Evolutionary conservation across 139 green algal genomes (phyloP).

Genomic region (Chlamydomonas sphaeroides): DNA sequence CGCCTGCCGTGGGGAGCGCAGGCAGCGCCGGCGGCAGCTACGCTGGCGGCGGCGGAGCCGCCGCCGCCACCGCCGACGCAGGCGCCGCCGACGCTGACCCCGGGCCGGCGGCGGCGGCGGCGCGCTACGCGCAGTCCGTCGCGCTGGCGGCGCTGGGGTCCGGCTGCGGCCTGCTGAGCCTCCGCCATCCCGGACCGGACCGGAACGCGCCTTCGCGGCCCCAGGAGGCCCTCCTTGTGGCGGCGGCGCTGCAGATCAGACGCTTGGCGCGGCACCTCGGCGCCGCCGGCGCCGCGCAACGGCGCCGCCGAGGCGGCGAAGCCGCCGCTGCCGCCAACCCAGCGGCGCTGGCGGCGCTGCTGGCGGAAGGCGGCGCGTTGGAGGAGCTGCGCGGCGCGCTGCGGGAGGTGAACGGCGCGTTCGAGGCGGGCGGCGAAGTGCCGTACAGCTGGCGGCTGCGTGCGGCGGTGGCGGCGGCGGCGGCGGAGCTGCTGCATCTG

Average conservation of each 20-base stretch:
- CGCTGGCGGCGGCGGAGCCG: background rate
- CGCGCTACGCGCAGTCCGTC: background rate
- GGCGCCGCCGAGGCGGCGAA: background rate
- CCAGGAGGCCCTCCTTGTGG: background rate
- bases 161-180: background rate
- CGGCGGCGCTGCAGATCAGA: background rate
- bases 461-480: conserved; percentile 2
- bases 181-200: background rate
- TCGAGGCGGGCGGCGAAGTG: background rate
- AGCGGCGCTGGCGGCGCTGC: background rate
- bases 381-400: background rate
- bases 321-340: background rate
- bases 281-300: background rate
- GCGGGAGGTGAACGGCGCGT: conserved; percentile 1
- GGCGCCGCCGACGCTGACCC: background rate
- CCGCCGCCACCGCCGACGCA: background rate
- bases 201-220: background rate
- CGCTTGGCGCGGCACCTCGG: conserved; percentile 4
- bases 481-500: conserved; percentile 24
- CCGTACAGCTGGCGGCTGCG: conserved; percentile 37
- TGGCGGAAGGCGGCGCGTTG: background rate
- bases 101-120: background rate
- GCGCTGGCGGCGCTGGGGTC: background rate
- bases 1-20: no score
- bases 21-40: background rate